These are phyloP conservation scores for Verticillium isaacii DNA, from an alignment of 2,329 filamentous ascomycete genomes.

Conservation along the genomic window DNA sequence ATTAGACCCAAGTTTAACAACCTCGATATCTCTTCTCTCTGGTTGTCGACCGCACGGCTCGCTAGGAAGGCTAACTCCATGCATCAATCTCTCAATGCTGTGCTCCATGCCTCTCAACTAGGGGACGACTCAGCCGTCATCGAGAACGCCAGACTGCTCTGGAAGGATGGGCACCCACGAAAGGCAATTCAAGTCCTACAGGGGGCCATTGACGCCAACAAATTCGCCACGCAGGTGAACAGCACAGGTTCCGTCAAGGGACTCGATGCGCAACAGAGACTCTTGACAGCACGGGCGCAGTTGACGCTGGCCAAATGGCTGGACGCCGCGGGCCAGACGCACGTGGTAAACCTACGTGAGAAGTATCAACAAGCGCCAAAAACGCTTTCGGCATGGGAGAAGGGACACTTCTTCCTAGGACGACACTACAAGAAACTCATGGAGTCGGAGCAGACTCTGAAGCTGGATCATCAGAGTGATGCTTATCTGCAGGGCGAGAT, in stretches of 20 bases:
- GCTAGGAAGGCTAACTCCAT: slow-evolving; percentile 81
- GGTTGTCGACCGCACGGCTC: slow-evolving; percentile 80
- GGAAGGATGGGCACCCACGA: slow-evolving; percentile 88
- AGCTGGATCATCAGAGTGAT: slow-evolving; percentile 71
- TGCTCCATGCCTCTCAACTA: slow-evolving; percentile 79
- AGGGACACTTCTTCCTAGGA: slow-evolving; percentile 94
- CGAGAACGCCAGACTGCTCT: slow-evolving; percentile 87
- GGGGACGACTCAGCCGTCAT: slow-evolving; percentile 86
- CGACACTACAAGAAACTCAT: slow-evolving; percentile 96
- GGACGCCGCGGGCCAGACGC: slow-evolving; percentile 88
- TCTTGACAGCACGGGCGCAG: slow-evolving; percentile 72
- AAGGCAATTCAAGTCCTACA: slow-evolving; percentile 92
- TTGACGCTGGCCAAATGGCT: slow-evolving; percentile 95
- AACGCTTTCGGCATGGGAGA: slow-evolving; percentile 75
- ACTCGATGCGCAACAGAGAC: slow-evolving; percentile 45
- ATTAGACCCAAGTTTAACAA: slow-evolving; percentile 56
- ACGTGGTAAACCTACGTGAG: slow-evolving; percentile 70
- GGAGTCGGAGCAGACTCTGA: slow-evolving; percentile 78
- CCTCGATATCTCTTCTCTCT: slow-evolving; percentile 73
- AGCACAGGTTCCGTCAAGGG: slow-evolving; percentile 32
- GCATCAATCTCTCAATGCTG: slow-evolving; percentile 88
- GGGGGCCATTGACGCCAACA: slow-evolving; percentile 75
- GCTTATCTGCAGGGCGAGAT: slow-evolving; percentile 75
- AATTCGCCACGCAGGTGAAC: slow-evolving; percentile 56
- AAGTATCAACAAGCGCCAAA: slow-evolving; percentile 82